Conservation (phyloP, 2,329 filamentous ascomycete genomes). For the Arthrinium phaeospermum region DNA sequence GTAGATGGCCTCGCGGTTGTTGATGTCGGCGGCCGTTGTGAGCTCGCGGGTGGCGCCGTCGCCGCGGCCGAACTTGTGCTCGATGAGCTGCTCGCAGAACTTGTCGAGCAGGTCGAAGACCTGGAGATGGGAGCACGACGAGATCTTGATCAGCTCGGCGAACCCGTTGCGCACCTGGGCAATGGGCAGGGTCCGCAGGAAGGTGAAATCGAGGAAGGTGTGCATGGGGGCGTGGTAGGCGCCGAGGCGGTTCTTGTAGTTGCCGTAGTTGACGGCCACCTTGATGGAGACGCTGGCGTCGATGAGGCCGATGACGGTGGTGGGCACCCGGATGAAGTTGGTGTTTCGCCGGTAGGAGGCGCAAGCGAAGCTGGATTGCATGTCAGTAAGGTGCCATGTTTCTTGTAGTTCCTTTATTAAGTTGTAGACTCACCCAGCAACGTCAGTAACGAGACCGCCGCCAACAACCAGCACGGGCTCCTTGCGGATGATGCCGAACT, state of each 20-base stretch:
- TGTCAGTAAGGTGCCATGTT: no score
- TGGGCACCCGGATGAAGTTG: slow-evolving; percentile 76
- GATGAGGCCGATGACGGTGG: slow-evolving; percentile 76
- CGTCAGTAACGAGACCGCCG: slow-evolving; percentile 74
- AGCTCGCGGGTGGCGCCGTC: slow-evolving; percentile 62
- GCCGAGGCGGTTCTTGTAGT: slow-evolving; percentile 76
- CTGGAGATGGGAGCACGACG: slow-evolving; percentile 68
- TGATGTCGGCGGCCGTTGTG: slow-evolving; percentile 63
- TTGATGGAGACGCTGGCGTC: slow-evolving; percentile 79
- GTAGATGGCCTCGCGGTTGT: slow-evolving; percentile 71
- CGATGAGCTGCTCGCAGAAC: slow-evolving; percentile 71
- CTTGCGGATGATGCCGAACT: slow-evolving; percentile 73
- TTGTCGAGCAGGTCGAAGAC: slow-evolving; percentile 73
- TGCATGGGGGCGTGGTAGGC: slow-evolving; percentile 75
- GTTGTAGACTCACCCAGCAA: slow-evolving; percentile 74
- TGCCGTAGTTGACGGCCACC: slow-evolving; percentile 78
- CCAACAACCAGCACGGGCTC: slow-evolving; percentile 71
- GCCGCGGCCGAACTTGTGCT: slow-evolving; percentile 66
- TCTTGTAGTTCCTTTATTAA: no score
- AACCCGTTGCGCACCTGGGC: slow-evolving; percentile 77
- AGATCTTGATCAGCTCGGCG: slow-evolving; percentile 78
- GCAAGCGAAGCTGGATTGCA: slow-evolving; percentile 68
- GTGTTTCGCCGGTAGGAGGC: slow-evolving; percentile 75
- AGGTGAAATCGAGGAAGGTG: slow-evolving; percentile 76
- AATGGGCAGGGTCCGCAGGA: slow-evolving; percentile 70